Evolutionary conservation across 208 protist species (phyloP).

Genomic region (Crithidia bombi): DNA sequence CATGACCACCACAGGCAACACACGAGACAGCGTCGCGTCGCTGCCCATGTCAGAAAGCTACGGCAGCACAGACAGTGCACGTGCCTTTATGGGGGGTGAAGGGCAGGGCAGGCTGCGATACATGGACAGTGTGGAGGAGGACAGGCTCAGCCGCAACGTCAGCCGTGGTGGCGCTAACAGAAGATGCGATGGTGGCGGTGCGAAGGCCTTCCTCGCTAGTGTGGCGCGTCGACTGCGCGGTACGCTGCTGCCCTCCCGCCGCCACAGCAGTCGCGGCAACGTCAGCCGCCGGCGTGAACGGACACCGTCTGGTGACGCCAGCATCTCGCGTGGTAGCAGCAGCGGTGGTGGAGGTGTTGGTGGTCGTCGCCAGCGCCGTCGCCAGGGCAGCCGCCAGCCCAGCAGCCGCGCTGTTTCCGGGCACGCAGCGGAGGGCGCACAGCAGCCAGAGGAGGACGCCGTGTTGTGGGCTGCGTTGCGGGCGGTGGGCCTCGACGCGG

Average conservation of each 20-base stretch:
- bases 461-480: slow-evolving; percentile 58
- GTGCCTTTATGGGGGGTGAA: slow-evolving; percentile 7
- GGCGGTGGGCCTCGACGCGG: slow-evolving; percentile 41
- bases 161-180: neutral
- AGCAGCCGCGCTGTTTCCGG: neutral
- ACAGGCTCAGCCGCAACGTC: slow-evolving; percentile 5
- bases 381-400: slow-evolving; percentile 3
- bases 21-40: slow-evolving; percentile 1
- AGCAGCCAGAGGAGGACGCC: slow-evolving; percentile 36
- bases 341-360: neutral
- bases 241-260: slow-evolving; percentile 3
- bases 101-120: neutral
- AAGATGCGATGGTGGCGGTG: neutral
- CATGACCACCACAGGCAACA: neutral
- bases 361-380: neutral
- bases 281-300: slow-evolving; percentile 1
- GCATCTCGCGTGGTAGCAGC: neutral
- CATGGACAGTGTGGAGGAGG: slow-evolving; percentile 15
- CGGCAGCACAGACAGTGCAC: slow-evolving; percentile 24
- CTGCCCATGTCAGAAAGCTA: slow-evolving; percentile 17
- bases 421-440: slow-evolving; percentile 11
- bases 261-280: slow-evolving; percentile 2
- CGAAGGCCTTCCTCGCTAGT: neutral
- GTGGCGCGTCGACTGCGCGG: slow-evolving; percentile 16
- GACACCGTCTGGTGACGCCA: neutral